Percentiles rank a stretch among this genome's conserved stretches.
These are phyloP conservation scores for Fragaria iinumae DNA, from an alignment of 306 rosid species.

Conservation along the genomic window DNA sequence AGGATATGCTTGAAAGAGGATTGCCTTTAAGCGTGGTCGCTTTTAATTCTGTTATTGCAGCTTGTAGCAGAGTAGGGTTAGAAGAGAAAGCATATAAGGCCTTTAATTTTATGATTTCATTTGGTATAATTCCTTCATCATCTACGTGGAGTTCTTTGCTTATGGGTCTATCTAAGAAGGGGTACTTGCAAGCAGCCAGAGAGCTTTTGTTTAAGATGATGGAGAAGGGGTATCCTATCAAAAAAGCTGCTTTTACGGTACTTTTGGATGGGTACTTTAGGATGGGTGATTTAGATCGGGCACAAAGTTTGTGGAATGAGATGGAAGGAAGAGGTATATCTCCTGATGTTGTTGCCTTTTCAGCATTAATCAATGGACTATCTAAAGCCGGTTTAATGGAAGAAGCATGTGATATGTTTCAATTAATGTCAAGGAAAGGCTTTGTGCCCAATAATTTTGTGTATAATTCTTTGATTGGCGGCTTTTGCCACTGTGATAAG, in stretches of 20 bases:
- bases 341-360: slow-evolving; percentile 67
- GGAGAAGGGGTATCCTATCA: slow-evolving; percentile 59
- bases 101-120: slow-evolving; percentile 47
- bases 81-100: slow-evolving; percentile 55
- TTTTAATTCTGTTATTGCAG: slow-evolving; percentile 68
- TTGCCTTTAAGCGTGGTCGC: slow-evolving; percentile 52
- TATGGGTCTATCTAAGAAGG: slow-evolving; percentile 59
- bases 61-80: slow-evolving; percentile 61
- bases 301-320: slow-evolving; percentile 65
- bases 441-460: slow-evolving; percentile 72
- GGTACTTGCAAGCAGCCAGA: slow-evolving; percentile 58
- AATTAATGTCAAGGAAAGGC: slow-evolving; percentile 55
- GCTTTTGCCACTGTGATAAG: slow-evolving; percentile 49
- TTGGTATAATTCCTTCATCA: slow-evolving; percentile 57
- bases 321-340: slow-evolving; percentile 53
- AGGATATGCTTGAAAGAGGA: slow-evolving; percentile 63
- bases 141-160: slow-evolving; percentile 65
- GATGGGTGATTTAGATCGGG: slow-evolving; percentile 52
- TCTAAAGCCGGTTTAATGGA: slow-evolving; percentile 58
- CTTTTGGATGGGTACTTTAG: slow-evolving; percentile 67
- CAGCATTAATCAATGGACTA: slow-evolving; percentile 79
- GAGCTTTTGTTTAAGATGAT: slow-evolving; percentile 51
- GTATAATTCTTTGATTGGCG: slow-evolving; percentile 71
- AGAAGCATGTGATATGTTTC: slow-evolving; percentile 47
- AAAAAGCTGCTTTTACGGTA: slow-evolving; percentile 54